Evolutionary conservation across 257 asterid species (phyloP), one percentile per base, ranked within the genome.

Genomic region (Petrea volubilis): DNA sequence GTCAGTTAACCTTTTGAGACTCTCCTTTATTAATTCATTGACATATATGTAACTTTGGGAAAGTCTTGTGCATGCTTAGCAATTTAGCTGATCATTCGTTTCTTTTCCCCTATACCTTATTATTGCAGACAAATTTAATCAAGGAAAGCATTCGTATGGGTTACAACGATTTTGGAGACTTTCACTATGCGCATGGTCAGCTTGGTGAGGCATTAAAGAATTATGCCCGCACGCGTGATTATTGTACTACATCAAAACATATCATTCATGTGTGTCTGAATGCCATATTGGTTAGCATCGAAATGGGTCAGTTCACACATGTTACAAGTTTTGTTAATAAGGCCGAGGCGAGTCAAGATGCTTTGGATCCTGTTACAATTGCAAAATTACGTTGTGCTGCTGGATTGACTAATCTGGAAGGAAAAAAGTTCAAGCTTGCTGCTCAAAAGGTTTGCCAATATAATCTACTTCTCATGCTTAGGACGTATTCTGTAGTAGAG

Each of bases 121-220:
- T 23, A 68, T 51, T 74, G 79, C 82, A 90, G 95, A 87, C 96
- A 55, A 87, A 87, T 79, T 76, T 90, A 80, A 87, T 87, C 47
- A 90, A 85, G 70, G 92, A 90, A 83, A 87, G 95, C 83, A 90
- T 90, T 64, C 78, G 96, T 55, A 85, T 87, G 95, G 95, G 95
- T 28, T 85, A 84, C 82, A 85, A 87, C 74, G 92, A 87, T 72
- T 90, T 87, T 71, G 96, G 96, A n/a, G 92, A 90, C 67, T 90
- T 85, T 57, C 81, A 85, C 74, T 90, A 83, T 76, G 88, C 89
- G 2, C 95, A 84, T 51, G 96, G 96, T 41, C 74, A 67, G 12
- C 87, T 90, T 69, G 85, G 84, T 0, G 95, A 38, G 31, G 96
- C 96, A 40, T 90, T 85, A 46, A 87, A 85, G 82, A 85, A 77